These are phyloP conservation scores for Diaporthe vexans DNA, from an alignment of 2,329 filamentous ascomycete species.

Conservation along the genomic window DNA sequence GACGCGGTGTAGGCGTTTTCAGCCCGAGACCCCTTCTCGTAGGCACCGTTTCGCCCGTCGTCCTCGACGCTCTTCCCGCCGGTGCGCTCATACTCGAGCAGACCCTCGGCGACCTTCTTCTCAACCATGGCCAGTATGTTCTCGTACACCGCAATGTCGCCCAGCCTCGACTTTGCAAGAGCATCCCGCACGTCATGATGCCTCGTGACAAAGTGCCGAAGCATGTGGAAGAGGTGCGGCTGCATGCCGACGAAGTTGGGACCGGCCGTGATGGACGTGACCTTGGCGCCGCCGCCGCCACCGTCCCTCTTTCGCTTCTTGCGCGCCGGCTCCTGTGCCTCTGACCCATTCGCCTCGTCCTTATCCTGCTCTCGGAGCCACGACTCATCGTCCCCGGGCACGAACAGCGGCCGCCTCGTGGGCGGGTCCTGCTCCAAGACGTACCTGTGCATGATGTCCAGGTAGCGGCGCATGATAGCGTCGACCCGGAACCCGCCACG, in stretches of 20 bases:
- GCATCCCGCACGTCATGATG: constrained; percentile 89
- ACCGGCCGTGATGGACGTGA: constrained; percentile 42
- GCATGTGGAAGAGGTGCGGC: constrained; percentile 91
- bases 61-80: constrained; percentile 62
- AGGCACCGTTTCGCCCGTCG: constrained; percentile 39
- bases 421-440: constrained; percentile 78
- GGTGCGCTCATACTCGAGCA: constrained; percentile 75
- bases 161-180: constrained; percentile 78
- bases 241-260: constrained; percentile 86
- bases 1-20: not conserved
- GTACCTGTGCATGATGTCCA: constrained; percentile 89
- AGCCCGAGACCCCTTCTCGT: constrained; percentile 49
- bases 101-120: constrained; percentile 77
- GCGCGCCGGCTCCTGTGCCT: constrained; percentile 62
- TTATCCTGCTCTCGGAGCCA: constrained; percentile 58
- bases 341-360: constrained; percentile 45
- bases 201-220: constrained; percentile 83
- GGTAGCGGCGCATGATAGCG: constrained; percentile 86
- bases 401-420: constrained; percentile 77
- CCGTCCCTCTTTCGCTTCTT: constrained; percentile 65
- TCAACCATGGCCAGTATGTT: constrained; percentile 83
- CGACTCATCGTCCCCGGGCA: constrained; percentile 69
- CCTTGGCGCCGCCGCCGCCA: constrained; percentile 47
- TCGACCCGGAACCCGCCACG: constrained; percentile 91
- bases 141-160: constrained; percentile 84